Evolutionary conservation across 768 basidiomycete species (phyloP), one percentile per base, ranked within the genome.

Genomic region (Boletellus ananiceps): DNA sequence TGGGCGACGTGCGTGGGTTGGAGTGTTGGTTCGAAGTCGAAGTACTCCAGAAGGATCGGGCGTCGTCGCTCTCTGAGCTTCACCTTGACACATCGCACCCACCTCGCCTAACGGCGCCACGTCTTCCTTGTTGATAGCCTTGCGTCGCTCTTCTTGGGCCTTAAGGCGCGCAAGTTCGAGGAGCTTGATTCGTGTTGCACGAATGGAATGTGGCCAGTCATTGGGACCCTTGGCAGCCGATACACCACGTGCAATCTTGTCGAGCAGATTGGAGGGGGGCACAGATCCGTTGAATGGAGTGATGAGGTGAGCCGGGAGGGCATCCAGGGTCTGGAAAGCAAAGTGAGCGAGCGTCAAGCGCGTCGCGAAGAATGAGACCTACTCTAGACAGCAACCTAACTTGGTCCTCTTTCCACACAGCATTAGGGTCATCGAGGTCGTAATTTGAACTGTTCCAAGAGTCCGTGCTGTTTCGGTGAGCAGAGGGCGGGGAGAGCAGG

Each of bases 271-370:
- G 13, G 86, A 82, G 29, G 89, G 89, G 1, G 90, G 90, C 16
- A 92, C 79, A 39, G 83, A 77, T 27, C 90, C 89, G 55, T 86
- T 83, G 75, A 89, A 92, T 46, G 89, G 90, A 14, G 90, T 92
- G 64, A 88, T 74, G n/a, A 93, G 79, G 58, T 91, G 87, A 6
- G 83, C 72, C 9, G 89, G 89, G 51, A 91, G 80, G 38, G 84
- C 84, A 62, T 93, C 90, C 9, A 93, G 77, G 14, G 90, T 89
- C 89, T 64, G 1, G 9, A 33, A 42, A 18, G 47, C 27, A 55
- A 51, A 1, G 53, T 45, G 49, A 63, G 53, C 23, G 19, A 2
- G 36, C 0, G 2, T 21, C 35, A 49, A 50, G 13, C 44, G n/a
- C 1, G 27, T 27, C 8, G 25, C 8, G 11, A 18, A 27, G 9